Evolutionary conservation across 192 early-diverging fungal species (phyloP).

Genomic region (Backusella psychrophila): DNA sequence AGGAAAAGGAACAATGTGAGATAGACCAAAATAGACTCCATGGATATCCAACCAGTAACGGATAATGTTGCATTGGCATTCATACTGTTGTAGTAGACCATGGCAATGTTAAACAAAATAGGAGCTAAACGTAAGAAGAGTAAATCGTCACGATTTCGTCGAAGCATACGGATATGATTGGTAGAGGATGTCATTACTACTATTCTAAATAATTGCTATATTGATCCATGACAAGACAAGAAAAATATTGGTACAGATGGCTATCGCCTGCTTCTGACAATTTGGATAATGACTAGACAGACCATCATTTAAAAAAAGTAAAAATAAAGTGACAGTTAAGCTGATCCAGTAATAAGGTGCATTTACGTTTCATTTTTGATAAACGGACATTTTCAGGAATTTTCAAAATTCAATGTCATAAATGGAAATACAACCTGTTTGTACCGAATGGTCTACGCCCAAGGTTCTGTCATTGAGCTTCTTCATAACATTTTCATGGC

Average conservation of each 20-base stretch:
- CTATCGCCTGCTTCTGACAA: neutral
- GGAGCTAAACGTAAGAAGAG: conserved; percentile 8
- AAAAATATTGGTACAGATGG: neutral
- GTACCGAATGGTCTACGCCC: too few relatives aligned
- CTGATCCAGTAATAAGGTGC: neutral
- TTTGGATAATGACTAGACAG: neutral
- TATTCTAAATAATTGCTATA: neutral
- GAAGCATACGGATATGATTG: conserved; percentile 11
- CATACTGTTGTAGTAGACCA: neutral
- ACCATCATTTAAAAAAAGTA: neutral
- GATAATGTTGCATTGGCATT: neutral
- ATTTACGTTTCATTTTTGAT: too few relatives aligned
- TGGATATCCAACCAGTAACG: neutral
- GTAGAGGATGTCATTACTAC: neutral
- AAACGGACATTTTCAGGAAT: too few relatives aligned
- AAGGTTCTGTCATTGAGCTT: too few relatives aligned
- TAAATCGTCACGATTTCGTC: conserved; percentile 12
- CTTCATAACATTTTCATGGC: too few relatives aligned
- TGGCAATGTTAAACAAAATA: neutral
- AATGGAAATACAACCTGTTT: too few relatives aligned
- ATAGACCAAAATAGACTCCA: neutral
- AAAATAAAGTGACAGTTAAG: neutral
- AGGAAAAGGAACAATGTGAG: conserved; percentile 2
- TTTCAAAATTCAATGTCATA: too few relatives aligned
- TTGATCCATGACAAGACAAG: conserved; percentile 3